Evolutionary conservation across 768 basidiomycete species (phyloP).

Genomic region (Suillus plorans): DNA sequence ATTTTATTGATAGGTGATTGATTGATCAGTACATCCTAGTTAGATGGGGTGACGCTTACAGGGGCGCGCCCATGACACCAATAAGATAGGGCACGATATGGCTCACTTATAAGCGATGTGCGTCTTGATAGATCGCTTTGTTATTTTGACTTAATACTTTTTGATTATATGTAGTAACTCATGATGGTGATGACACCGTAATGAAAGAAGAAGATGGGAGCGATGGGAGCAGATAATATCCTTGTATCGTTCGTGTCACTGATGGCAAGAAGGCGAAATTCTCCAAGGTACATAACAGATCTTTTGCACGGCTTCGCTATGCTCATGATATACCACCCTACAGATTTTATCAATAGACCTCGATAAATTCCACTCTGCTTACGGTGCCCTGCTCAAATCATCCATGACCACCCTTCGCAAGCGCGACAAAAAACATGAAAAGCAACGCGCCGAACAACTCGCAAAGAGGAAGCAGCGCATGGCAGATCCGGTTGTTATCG

Average conservation of each 20-base stretch:
- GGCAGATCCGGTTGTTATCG: constrained; percentile 67
- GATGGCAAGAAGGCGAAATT: constrained; percentile 69
- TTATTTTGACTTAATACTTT: background rate
- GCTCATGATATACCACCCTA: background rate
- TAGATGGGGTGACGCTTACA: too few species aligned
- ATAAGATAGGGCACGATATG: constrained; percentile 85
- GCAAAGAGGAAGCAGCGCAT: constrained; percentile 73
- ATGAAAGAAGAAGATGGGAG: constrained; percentile 49
- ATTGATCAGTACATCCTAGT: too few species aligned
- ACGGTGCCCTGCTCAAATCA: constrained; percentile 77
- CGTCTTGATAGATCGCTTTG: constrained; percentile 27
- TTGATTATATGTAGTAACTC: constrained; percentile 47
- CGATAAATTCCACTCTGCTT: constrained; percentile 66
- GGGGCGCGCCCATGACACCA: too few species aligned
- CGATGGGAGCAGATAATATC: constrained; percentile 56
- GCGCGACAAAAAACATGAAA: constrained; percentile 93
- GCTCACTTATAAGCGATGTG: constrained; percentile 94
- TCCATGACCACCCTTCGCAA: constrained; percentile 82
- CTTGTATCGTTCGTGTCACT: constrained; percentile 78
- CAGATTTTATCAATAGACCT: constrained; percentile 67
- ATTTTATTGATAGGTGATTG: too few species aligned
- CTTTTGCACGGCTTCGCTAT: background rate
- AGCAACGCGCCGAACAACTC: constrained; percentile 65
- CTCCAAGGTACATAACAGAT: constrained; percentile 56
- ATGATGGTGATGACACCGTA: constrained; percentile 64